phyloP scores from a whole-genome alignment of 306 rosid genomes.

The Begonia peltatifolia region DNA sequence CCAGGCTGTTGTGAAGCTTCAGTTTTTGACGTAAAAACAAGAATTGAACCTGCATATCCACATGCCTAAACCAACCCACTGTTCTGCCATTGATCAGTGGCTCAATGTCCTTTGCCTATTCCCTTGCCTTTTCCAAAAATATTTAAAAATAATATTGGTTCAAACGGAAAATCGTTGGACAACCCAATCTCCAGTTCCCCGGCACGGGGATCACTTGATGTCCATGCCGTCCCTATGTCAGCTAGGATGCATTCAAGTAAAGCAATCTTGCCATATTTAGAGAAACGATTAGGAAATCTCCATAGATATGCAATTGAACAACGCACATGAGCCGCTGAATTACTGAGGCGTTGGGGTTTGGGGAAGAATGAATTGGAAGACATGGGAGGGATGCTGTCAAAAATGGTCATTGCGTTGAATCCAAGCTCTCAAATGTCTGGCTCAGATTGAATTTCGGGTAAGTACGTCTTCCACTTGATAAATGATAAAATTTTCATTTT shows the following conservation, averaged over 20 bases:
- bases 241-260: conserved; percentile 76
- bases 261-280: conserved; percentile 51
- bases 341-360: conserved; percentile 66
- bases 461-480: not conserved
- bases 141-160: conserved; percentile 46
- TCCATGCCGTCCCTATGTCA: conserved; percentile 71
- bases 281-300: conserved; percentile 52
- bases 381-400: conserved; percentile 61
- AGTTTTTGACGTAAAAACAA: conserved; percentile 34
- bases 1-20: conserved; percentile 46
- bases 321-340: conserved; percentile 49
- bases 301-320: conserved; percentile 37
- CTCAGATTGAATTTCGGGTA: conserved; percentile 43
- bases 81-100: conserved; percentile 59
- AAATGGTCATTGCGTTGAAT: conserved; percentile 41
- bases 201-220: conserved; percentile 58
- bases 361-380: conserved; percentile 64
- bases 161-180: conserved; percentile 39
- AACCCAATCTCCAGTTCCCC: conserved; percentile 24
- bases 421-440: conserved; percentile 42
- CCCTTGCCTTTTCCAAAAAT: too few species aligned
- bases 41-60: conserved; percentile 38
- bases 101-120: conserved; percentile 66
- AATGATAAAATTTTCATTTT: not conserved
- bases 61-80: conserved; percentile 41